These are phyloP conservation scores for Botryotinia calthae DNA, from an alignment of 2,329 filamentous ascomycete genomes.

Conservation along the genomic window DNA sequence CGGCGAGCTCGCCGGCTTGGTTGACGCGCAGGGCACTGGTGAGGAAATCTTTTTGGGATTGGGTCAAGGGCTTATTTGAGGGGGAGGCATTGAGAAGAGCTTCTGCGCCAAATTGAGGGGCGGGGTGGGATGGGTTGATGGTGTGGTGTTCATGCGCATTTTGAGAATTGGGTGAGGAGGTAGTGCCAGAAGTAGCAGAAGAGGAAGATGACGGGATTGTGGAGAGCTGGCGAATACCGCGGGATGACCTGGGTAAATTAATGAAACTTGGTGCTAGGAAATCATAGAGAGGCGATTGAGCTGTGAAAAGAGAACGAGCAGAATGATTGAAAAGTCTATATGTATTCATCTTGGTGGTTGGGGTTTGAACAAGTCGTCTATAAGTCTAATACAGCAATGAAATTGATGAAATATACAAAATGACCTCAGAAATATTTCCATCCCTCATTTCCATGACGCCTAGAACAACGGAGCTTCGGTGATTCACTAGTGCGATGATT, in stretches of 20 bases:
- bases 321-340: constrained; percentile 24
- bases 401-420: neutral
- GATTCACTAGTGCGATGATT: neutral
- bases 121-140: neutral
- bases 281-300: constrained; percentile 38
- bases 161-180: neutral
- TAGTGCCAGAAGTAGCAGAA: neutral
- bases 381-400: neutral
- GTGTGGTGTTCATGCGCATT: constrained; percentile 7
- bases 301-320: neutral
- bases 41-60: constrained; percentile 70
- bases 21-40: constrained; percentile 87
- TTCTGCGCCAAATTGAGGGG: constrained; percentile 4
- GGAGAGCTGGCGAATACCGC: constrained; percentile 29
- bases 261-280: constrained; percentile 43
- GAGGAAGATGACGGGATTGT: constrained; percentile 22
- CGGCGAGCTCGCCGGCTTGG: constrained; percentile 95
- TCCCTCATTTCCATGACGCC: constrained; percentile 10
- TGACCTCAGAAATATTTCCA: neutral
- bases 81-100: neutral
- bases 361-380: neutral
- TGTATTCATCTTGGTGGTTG: neutral
- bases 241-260: constrained; percentile 24
- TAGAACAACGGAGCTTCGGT: constrained; percentile 2
- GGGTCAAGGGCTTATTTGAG: constrained; percentile 53